A percentile compares a stretch with the other conserved stretches of the same genome.
phyloP scores from a whole-genome alignment of 139 green algal genomes.

The Volvox reticuliferus region DNA sequence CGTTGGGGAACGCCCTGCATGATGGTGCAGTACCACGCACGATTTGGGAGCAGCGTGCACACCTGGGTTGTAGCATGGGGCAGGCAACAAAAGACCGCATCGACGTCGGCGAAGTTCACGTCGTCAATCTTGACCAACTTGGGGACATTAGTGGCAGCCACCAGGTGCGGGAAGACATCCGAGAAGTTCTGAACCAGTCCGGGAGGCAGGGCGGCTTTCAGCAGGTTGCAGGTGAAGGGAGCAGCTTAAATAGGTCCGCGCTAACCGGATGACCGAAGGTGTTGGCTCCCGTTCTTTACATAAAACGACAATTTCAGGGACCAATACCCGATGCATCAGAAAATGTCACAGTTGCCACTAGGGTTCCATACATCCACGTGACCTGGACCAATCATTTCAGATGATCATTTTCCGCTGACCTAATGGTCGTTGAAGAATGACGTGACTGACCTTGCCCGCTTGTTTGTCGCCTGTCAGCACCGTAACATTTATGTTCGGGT shows the following conservation, averaged over 20 bases:
- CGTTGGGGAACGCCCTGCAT: too few species aligned
- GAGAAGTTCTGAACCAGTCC: constrained; percentile 75
- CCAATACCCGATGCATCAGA: too few species aligned
- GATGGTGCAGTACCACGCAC: too few species aligned
- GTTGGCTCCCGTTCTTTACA: too few species aligned
- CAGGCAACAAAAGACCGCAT: constrained; percentile 98
- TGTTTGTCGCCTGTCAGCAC: constrained; percentile 93
- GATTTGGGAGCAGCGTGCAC: not conserved
- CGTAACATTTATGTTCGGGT: constrained; percentile 88
- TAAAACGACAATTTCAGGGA: too few species aligned
- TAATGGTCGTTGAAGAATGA: not conserved
- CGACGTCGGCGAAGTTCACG: constrained; percentile 86
- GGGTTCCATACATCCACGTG: not conserved
- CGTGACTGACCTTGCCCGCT: constrained; percentile 85
- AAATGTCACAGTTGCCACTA: not conserved
- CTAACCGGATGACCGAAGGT: too few species aligned
- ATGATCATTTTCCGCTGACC: not conserved
- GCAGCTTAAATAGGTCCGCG: too few species aligned
- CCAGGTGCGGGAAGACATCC: constrained; percentile 94
- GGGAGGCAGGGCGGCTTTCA: too few species aligned
- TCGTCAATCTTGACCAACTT: constrained; percentile 92
- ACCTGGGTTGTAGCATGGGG: constrained; percentile 94
- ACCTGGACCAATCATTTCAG: not conserved
- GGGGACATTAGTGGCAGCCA: constrained; percentile 74
- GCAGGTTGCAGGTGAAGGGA: too few species aligned